These are phyloP conservation scores for Acacia concinna DNA, from an alignment of 331 rosid genomes.

Conservation along the genomic window DNA sequence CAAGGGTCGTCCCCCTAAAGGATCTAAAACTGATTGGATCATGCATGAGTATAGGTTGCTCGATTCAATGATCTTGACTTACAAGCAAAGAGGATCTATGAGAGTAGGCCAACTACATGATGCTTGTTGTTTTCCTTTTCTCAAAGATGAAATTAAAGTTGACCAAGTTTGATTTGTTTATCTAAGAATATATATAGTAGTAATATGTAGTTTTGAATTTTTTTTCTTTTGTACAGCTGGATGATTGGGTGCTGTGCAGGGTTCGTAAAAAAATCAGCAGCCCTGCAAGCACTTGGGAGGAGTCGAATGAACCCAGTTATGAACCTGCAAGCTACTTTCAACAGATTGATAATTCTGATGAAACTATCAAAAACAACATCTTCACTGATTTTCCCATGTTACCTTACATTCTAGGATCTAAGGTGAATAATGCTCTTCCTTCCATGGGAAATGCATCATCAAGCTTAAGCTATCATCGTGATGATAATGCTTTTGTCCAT, in stretches of 20 bases:
- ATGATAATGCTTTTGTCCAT: slow-evolving; percentile 28
- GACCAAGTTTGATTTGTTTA: not conserved
- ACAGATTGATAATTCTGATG: slow-evolving; percentile 43
- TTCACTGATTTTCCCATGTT: slow-evolving; percentile 60
- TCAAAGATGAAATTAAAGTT: not conserved
- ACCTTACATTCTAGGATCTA: slow-evolving; percentile 59
- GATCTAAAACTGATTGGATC: slow-evolving; percentile 73
- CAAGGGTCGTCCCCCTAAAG: slow-evolving; percentile 69
- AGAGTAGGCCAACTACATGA: slow-evolving; percentile 51
- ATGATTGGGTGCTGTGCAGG: slow-evolving; percentile 77
- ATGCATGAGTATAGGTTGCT: slow-evolving; percentile 76
- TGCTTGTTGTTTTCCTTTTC: not conserved
- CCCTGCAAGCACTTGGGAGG: slow-evolving; percentile 46
- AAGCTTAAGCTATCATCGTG: slow-evolving; percentile 32
- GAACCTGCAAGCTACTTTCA: slow-evolving; percentile 39
- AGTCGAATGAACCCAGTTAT: slow-evolving; percentile 35
- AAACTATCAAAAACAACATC: slow-evolving; percentile 38
- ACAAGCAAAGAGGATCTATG: slow-evolving; percentile 56
- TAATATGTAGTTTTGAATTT: slow-evolving; percentile 10
- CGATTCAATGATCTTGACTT: slow-evolving; percentile 41
- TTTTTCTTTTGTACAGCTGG: slow-evolving; percentile 47
- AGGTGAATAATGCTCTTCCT: slow-evolving; percentile 22
- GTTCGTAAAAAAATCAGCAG: slow-evolving; percentile 47
- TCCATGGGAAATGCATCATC: slow-evolving; percentile 42
- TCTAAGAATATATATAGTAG: not conserved